Evolutionary conservation across 2,329 filamentous ascomycete genomes (phyloP).

Genomic region (Sporothrix humicola): DNA sequence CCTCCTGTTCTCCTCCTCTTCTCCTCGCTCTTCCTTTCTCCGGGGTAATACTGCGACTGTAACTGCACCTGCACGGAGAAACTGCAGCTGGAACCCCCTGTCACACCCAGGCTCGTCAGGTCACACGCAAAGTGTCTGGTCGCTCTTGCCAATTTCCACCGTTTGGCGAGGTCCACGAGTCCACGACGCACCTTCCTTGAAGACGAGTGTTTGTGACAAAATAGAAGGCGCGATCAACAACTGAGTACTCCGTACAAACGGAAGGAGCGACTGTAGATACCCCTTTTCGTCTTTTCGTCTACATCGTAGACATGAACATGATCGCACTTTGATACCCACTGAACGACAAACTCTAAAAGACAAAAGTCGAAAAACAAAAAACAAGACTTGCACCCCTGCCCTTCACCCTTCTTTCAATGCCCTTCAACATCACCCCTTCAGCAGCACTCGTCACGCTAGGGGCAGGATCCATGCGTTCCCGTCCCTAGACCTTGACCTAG

Average conservation of each 20-base stretch:
- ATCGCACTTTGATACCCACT: no score
- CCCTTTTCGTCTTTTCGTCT: not conserved
- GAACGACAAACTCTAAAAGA: not conserved
- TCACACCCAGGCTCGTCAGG: not conserved
- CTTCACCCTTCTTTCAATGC: not conserved
- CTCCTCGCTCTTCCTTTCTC: slow-evolving; percentile 14
- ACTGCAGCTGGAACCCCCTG: not conserved
- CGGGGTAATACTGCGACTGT: not conserved
- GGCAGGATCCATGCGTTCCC: slow-evolving; percentile 12
- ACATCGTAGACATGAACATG: not conserved
- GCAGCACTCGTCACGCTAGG: slow-evolving; percentile 26
- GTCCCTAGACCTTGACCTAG: not conserved
- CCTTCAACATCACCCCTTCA: not conserved
- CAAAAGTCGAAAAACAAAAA: not conserved
- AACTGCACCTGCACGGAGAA: no score
- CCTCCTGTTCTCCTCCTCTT: not conserved
- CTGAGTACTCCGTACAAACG: not conserved
- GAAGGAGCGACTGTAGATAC: not conserved
- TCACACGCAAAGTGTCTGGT: not conserved
- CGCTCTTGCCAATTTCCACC: slow-evolving; percentile 18
- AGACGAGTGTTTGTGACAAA: not conserved
- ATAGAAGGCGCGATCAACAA: not conserved
- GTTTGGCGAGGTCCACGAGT: not conserved
- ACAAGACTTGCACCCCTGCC: not conserved
- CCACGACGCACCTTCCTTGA: not conserved